phyloP scores from a whole-genome alignment of 2,329 filamentous ascomycete species.

The Pseudocercospora macadamiae region DNA sequence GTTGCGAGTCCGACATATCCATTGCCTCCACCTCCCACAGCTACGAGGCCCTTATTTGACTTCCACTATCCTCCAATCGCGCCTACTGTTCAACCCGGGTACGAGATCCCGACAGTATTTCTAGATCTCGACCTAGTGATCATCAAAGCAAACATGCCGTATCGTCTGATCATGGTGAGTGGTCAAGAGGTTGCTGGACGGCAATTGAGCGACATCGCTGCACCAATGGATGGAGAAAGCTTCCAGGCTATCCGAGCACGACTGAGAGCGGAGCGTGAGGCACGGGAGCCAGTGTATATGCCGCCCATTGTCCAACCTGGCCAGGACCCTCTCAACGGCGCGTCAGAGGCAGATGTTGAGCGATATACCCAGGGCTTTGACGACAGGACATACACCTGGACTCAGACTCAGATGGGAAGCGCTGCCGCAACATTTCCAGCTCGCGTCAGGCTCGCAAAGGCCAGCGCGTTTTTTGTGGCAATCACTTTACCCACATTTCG shows the following conservation, averaged over 20 bases:
- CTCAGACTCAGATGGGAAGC: slow-evolving; percentile 41
- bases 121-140: slow-evolving; percentile 53
- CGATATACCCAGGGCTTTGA: slow-evolving; percentile 48
- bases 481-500: slow-evolving; percentile 42
- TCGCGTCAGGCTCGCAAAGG: slow-evolving; percentile 45
- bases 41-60: slow-evolving; percentile 22
- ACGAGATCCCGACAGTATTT: slow-evolving; percentile 43
- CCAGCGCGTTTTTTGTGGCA: slow-evolving; percentile 50
- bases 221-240: slow-evolving; percentile 44
- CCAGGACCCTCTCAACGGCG: slow-evolving; percentile 47
- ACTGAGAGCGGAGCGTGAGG: slow-evolving; percentile 51
- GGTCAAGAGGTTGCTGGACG: slow-evolving; percentile 43
- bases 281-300: slow-evolving; percentile 54
- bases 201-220: slow-evolving; percentile 49
- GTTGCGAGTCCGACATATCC: slow-evolving; percentile 22
- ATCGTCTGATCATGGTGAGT: slow-evolving; percentile 47
- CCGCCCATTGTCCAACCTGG: slow-evolving; percentile 51
- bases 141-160: slow-evolving; percentile 49
- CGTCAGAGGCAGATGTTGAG: slow-evolving; percentile 49
- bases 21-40: slow-evolving; percentile 23
- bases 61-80: slow-evolving; percentile 16
- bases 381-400: slow-evolving; percentile 45
- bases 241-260: slow-evolving; percentile 49
- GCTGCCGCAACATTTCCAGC: slow-evolving; percentile 41
- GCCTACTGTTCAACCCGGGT: slow-evolving; percentile 12